phyloP scores from a whole-genome alignment of 768 basidiomycete species.

The Cystobasidiopsis lactophilus region DNA sequence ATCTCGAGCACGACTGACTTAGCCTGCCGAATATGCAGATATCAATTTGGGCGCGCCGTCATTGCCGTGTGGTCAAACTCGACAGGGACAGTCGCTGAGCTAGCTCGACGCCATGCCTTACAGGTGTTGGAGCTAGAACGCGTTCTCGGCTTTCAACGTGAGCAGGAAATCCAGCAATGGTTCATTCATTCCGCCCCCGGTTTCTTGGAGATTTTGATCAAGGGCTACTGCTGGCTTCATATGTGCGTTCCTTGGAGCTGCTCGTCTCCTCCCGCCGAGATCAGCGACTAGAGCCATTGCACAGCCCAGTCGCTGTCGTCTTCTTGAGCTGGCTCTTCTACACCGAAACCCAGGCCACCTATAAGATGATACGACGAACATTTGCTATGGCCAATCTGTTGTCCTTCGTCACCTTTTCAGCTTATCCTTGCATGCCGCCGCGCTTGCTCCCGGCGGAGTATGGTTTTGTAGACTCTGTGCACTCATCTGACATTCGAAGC shows the following conservation, averaged over 20 bases:
- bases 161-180: not conserved
- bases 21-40: no score
- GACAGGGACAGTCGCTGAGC: not conserved
- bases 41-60: not conserved
- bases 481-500: not conserved
- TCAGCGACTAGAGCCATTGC: not conserved
- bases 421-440: not conserved
- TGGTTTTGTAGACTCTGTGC: not conserved
- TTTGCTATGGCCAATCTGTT: not conserved
- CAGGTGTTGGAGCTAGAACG: not conserved
- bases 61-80: not conserved
- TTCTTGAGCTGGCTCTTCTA: not conserved
- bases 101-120: not conserved
- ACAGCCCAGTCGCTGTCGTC: not conserved
- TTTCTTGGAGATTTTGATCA: not conserved
- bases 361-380: not conserved
- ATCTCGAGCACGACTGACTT: not conserved
- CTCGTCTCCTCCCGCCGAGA: not conserved
- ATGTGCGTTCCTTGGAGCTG: not conserved
- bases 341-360: not conserved
- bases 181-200: not conserved
- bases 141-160: not conserved
- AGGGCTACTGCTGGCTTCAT: not conserved
- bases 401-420: not conserved
- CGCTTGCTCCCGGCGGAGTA: not conserved